phyloP scores from a whole-genome alignment of 805 yeast genomes.

The Kodamaea nitidulidarum region DNA sequence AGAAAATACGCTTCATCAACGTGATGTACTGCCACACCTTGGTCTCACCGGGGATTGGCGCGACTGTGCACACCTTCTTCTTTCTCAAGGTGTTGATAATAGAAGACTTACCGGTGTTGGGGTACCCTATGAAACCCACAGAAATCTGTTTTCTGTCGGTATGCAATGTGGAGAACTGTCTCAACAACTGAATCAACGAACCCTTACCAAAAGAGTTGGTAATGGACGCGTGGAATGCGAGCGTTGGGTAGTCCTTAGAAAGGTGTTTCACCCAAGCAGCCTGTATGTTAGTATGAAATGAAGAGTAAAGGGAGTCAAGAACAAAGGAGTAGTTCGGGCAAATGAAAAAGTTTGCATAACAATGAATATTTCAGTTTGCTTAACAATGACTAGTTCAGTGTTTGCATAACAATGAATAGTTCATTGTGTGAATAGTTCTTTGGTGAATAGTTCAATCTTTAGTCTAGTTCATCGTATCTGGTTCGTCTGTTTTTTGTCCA shows the following conservation, averaged over 20 bases:
- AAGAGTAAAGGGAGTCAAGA: slow-evolving; percentile 1
- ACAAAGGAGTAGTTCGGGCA: too few species aligned
- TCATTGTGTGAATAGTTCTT: too few species aligned
- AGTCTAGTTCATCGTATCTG: neutral
- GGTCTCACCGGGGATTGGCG: slow-evolving; percentile 98
- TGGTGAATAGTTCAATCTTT: neutral
- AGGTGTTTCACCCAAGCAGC: slow-evolving; percentile 98
- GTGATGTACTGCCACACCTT: slow-evolving; percentile 99
- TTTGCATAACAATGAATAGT: too few species aligned
- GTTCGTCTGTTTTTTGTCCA: neutral
- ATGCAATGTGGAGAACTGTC: slow-evolving; percentile 90
- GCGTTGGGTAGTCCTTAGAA: slow-evolving; percentile 86
- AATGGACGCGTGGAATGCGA: slow-evolving; percentile 97
- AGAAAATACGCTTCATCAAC: slow-evolving; percentile 88
- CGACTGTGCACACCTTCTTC: slow-evolving; percentile 95
- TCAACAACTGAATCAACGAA: slow-evolving; percentile 82
- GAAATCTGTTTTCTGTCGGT: slow-evolving; percentile 93
- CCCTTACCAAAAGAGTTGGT: slow-evolving; percentile 98
- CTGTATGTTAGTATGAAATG: slow-evolving; percentile 45
- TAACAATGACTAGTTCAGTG: too few species aligned
- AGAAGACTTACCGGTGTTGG: slow-evolving; percentile 97
- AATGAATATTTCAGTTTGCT: too few species aligned
- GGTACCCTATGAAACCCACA: slow-evolving; percentile 96
- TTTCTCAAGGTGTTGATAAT: slow-evolving; percentile 89
- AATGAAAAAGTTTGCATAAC: too few species aligned